Evolutionary conservation across 805 yeast species (phyloP).

Genomic region (Saccharomycopsis malanga): DNA sequence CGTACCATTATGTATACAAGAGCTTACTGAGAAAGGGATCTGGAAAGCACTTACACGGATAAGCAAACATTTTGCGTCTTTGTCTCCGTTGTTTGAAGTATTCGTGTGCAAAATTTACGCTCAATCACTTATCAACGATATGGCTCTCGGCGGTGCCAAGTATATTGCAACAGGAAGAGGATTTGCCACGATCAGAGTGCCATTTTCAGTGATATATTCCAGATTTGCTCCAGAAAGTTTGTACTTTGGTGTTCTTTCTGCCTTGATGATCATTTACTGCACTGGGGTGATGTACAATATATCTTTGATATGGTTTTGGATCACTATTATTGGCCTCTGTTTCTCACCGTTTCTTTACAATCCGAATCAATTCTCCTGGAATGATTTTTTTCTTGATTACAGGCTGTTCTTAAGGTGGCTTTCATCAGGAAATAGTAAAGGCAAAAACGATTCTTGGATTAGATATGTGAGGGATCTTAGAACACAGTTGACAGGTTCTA

Average conservation of each 20-base stretch:
- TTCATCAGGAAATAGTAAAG: conserved; percentile 42
- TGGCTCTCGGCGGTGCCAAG: conserved; percentile 72
- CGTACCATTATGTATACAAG: conserved; percentile 71
- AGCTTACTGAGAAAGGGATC: conserved; percentile 68
- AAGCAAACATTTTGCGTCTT: conserved; percentile 57
- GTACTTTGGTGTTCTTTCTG: conserved; percentile 52
- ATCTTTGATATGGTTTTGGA: conserved; percentile 55
- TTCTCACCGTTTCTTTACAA: conserved; percentile 56
- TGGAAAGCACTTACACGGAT: conserved; percentile 60
- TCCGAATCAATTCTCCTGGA: conserved; percentile 60
- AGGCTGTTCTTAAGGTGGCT: conserved; percentile 38
- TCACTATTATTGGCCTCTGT: conserved; percentile 47
- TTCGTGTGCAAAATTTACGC: conserved; percentile 76
- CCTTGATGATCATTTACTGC: conserved; percentile 47
- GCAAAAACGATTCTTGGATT: conserved; percentile 36
- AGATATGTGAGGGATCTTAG: conserved; percentile 43
- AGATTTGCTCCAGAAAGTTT: conserved; percentile 64
- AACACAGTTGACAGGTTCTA: conserved; percentile 51
- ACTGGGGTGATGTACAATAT: conserved; percentile 57
- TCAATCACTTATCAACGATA: conserved; percentile 57
- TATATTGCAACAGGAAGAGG: conserved; percentile 82
- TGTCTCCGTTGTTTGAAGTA: conserved; percentile 73
- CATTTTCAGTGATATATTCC: conserved; percentile 57
- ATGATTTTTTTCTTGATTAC: conserved; percentile 57
- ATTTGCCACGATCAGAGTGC: conserved; percentile 65